Evolutionary conservation across 2,329 filamentous ascomycete genomes (phyloP), one percentile per base, ranked within the genome.

Genomic region (Colletotrichum falcatum): DNA sequence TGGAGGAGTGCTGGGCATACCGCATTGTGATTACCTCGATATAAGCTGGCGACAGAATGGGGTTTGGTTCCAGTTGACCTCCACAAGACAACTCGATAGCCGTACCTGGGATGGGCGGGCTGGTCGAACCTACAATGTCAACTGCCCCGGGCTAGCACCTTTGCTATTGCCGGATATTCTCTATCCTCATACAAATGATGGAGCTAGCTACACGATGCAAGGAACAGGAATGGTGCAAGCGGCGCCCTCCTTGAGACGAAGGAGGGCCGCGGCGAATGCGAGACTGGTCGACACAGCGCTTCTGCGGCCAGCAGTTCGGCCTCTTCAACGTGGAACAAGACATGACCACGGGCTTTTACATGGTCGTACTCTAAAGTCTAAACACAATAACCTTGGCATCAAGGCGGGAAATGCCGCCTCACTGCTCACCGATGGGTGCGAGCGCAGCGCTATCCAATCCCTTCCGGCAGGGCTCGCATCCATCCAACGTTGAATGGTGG

Each of bases 161-260:
- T 60, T 26, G 55, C 54, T 37, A n/a, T n/a, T n/a, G 11, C 14
- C 37, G 23, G 35, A 39, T 39, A 16, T n/a, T 59, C 37, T 28
- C 35, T 18, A 35, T 48, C 51, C 14, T 18, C 48, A 14, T 48
- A 23, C 46, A 20, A 20, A 51, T 49, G 42, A 44, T 26, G 44
- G 26, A 30, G 14, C 30, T 33, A 33, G 30, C 26, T 18, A 28
- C 60, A 58, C 42, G 51, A 64, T 64, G 65, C 65, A 67, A 63
- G 65, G 65, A 26, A 58, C 51, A 63, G 60, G 65, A 33, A 67
- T 44, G n/a, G n/a, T 48, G 51, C 59, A 56, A 58, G 46, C 28
- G 5, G 33, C 59, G 26, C 16, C 39, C 39, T n/a, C 39, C 49
- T 8, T 23, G 33, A 26, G 18, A 33, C 26, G 14, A 18, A 39